These are phyloP conservation scores for Pleoardoris graminearum DNA, from an alignment of 2,329 filamentous ascomycete species.

Conservation along the genomic window DNA sequence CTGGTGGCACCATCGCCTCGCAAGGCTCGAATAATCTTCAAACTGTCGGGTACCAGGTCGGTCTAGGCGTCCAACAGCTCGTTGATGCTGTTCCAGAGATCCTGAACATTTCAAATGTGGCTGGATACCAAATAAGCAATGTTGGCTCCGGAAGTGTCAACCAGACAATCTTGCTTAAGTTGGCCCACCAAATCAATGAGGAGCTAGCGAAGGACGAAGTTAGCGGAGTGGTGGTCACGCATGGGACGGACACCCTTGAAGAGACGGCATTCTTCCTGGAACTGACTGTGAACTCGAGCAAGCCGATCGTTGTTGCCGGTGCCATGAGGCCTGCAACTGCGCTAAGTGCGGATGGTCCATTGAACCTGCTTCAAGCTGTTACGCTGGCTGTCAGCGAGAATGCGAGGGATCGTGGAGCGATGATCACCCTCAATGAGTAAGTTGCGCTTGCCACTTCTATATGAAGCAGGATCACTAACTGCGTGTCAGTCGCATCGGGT, in stretches of 20 bases:
- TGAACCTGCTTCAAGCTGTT: conserved; percentile 65
- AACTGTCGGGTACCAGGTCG: conserved; percentile 60
- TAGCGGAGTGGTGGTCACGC: conserved; percentile 61
- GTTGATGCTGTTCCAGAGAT: conserved; percentile 61
- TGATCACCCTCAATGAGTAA: conserved; percentile 64
- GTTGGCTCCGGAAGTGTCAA: conserved; percentile 45
- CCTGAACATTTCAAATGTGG: conserved; percentile 51
- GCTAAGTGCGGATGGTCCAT: conserved; percentile 64
- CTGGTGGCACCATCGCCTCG: conserved; percentile 64
- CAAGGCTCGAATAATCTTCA: conserved; percentile 54
- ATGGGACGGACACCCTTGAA: conserved; percentile 68
- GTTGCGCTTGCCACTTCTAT: conserved; percentile 5
- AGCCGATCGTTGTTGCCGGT: conserved; percentile 64
- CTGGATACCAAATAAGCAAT: conserved; percentile 2
- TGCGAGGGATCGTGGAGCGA: conserved; percentile 57
- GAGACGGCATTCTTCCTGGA: conserved; percentile 67
- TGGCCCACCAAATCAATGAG: conserved; percentile 54
- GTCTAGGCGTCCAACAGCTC: conserved; percentile 55
- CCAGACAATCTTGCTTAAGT: conserved; percentile 52
- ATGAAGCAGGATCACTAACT: background rate
- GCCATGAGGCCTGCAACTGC: conserved; percentile 67
- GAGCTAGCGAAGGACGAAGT: conserved; percentile 52
- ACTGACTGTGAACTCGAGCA: conserved; percentile 58
- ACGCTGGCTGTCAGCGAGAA: conserved; percentile 56
- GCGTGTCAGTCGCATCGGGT: conserved; percentile 54